These are phyloP conservation scores for Coemansia sp. DNA, from an alignment of 192 early-diverging fungal genomes.

Conservation along the genomic window DNA sequence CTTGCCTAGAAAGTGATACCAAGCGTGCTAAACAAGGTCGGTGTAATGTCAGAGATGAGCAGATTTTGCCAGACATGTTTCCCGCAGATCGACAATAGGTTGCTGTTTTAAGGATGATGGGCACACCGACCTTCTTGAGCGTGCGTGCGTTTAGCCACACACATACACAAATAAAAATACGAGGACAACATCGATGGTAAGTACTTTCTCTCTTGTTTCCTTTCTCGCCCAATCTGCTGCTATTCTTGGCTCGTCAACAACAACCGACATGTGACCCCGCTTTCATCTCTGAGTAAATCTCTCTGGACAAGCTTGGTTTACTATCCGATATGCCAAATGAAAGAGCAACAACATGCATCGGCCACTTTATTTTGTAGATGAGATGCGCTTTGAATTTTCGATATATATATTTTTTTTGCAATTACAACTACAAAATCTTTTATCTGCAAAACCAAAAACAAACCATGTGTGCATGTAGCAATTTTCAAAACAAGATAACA, in stretches of 20 bases:
- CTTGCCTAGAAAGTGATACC: too few species aligned
- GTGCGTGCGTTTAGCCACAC: neutral
- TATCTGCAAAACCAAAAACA: neutral
- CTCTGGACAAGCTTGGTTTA: neutral
- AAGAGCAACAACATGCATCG: neutral
- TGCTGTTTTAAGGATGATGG: neutral
- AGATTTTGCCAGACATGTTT: neutral
- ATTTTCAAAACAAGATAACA: neutral
- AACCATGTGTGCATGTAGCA: neutral
- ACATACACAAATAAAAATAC: too few species aligned
- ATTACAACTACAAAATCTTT: neutral
- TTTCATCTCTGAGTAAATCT: neutral
- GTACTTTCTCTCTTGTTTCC: too few species aligned
- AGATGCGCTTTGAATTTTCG: neutral
- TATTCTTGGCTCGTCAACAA: neutral
- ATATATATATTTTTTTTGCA: neutral
- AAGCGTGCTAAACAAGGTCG: too few species aligned
- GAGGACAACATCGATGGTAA: too few species aligned
- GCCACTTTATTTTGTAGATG: neutral
- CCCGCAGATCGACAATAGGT: neutral
- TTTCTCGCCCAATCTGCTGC: neutral
- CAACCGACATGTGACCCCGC: neutral
- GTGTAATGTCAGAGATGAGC: too few species aligned
- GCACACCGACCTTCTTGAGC: conserved; percentile 1
- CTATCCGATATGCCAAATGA: neutral